Evolutionary conservation across 192 early-diverging fungal genomes (phyloP), one percentile per base, ranked within the genome.

Genomic region (Backusella mclennaniae): DNA sequence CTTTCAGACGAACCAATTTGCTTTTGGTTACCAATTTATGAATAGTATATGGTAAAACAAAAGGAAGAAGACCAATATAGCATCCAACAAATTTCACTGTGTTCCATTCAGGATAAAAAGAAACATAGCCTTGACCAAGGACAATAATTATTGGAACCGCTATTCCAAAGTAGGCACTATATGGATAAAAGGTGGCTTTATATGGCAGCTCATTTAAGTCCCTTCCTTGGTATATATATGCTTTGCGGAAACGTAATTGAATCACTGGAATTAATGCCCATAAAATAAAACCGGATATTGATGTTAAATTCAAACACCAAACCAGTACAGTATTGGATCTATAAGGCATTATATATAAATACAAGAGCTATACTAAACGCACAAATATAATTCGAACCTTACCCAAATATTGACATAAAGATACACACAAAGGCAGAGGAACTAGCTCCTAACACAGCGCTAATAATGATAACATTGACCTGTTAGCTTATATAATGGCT

Each of bases 221-320:
- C 67, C 89, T 73, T 31, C 90, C 90, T 80, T 97, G 96, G 29
- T 83, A 85, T 36, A 89, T 74, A 70, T 88, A 90, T 31, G 93
- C 94, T 44, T 88, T 87, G 67, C 93, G 92, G 88, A 95, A 97
- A 36, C 96, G 91, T 78, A 91, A 84, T 77, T 97, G 95, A 35
- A 90, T 90, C 56, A 95, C 69, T 31, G 88, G 85, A 81, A 97
- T 96, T 36, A 91, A 88, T 29, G 94, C 69, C 96, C 96, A 97
- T 69, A 92, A 92, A 31, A 92, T 83, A 73, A 97, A 92, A 35
- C 94, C 90, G 23, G 92, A 84, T 21, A 96, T 87, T 2, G 93
- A 91, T 26, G 92, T 88, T 12, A 92, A 78, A 39, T 87, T 89
- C 67, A 90, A 83, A 35, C 90, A 79, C 82, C 89, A 92, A 33